These are phyloP conservation scores for Stephanocyclus meneghinianus DNA, from an alignment of 352 stramenopile species.

Conservation along the genomic window DNA sequence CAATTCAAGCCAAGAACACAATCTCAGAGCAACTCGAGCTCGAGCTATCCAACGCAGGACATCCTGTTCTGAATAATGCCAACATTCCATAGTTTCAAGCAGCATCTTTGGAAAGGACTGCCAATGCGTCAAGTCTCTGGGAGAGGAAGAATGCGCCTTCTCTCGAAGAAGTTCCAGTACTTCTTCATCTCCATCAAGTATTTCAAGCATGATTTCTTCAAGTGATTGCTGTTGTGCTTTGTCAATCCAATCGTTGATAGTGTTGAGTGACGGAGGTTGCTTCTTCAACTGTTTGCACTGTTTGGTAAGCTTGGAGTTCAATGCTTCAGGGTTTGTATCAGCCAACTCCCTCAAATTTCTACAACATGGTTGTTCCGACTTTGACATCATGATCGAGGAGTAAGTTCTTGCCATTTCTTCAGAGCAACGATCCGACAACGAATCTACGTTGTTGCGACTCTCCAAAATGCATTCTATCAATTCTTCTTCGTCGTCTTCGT, in stretches of 20 bases:
- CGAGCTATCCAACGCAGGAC: conserved; percentile 31
- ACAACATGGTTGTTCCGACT: conserved; percentile 18
- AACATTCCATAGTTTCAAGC: conserved; percentile 29
- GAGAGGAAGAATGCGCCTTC: conserved; percentile 57
- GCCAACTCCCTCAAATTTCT: conserved; percentile 79
- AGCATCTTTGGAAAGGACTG: conserved; percentile 54
- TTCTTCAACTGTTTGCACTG: neutral
- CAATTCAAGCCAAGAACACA: conserved; percentile 33
- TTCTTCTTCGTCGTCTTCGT: conserved; percentile 72
- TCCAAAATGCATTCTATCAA: conserved; percentile 68
- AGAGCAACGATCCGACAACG: neutral
- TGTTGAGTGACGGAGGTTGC: conserved; percentile 14
- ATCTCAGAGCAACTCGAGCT: conserved; percentile 23
- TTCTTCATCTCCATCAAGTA: conserved; percentile 71
- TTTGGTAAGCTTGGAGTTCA: conserved; percentile 19
- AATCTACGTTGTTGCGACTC: neutral
- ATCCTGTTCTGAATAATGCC: conserved; percentile 30
- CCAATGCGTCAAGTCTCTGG: conserved; percentile 73
- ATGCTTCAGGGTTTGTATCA: conserved; percentile 44
- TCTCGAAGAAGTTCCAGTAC: conserved; percentile 56
- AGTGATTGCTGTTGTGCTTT: conserved; percentile 59
- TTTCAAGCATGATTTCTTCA: conserved; percentile 80
- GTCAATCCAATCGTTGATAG: conserved; percentile 63
- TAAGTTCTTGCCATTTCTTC: conserved; percentile 11
- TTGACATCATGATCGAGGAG: conserved; percentile 6